phyloP scores from a whole-genome alignment of 495 filamentous ascomycete species.

The Immersiella caudata region DNA sequence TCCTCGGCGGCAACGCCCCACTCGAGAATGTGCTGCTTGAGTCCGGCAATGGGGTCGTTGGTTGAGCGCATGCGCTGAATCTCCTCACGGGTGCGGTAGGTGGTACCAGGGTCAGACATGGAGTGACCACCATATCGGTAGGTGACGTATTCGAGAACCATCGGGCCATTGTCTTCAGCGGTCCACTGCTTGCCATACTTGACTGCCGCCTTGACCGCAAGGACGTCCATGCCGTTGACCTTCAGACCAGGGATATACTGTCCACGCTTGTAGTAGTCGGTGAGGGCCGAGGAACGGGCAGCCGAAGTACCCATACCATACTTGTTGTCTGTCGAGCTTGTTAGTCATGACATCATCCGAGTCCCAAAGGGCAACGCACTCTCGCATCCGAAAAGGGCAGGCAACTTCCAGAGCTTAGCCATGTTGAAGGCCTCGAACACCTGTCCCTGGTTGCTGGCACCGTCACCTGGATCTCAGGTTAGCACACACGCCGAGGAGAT shows the following conservation, averaged over 20 bases:
- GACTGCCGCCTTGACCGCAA: constrained; percentile 95
- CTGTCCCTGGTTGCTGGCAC: constrained; percentile 97
- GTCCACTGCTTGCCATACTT: constrained; percentile 88
- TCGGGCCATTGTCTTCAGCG: constrained; percentile 76
- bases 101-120: constrained; percentile 99
- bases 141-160: constrained; percentile 98
- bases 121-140: constrained; percentile 99
- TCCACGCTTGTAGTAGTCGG: constrained; percentile 99
- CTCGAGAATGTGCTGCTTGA: constrained; percentile 96
- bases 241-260: constrained; percentile 99
- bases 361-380: constrained; percentile 61
- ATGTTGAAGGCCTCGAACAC: constrained; percentile 99
- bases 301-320: constrained; percentile 99
- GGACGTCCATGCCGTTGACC: constrained; percentile 99
- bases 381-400: constrained; percentile 94
- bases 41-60: constrained; percentile 95
- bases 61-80: constrained; percentile 99
- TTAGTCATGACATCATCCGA: not conserved
- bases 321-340: constrained; percentile 80
- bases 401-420: constrained; percentile 98
- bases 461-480: constrained; percentile 56
- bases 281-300: constrained; percentile 87
- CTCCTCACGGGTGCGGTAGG: constrained; percentile 98
- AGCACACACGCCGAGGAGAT: constrained; percentile 4
- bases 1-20: constrained; percentile 92